Base-by-base conservation (phyloP, 2,329 filamentous ascomycete species). In the Xenoacremonium recifei region DNA sequence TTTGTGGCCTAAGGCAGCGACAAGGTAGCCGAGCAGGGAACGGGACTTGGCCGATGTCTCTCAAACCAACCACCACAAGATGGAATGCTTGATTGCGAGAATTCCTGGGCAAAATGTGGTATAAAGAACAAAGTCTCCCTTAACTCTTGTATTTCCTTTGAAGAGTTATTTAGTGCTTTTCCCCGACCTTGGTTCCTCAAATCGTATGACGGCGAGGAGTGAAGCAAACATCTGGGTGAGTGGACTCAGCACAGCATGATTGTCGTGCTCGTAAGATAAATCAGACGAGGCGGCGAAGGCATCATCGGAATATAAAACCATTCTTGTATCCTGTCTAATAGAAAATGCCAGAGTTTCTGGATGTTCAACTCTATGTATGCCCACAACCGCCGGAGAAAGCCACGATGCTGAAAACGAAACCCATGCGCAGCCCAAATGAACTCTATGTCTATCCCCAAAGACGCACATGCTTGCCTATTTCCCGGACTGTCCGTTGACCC, bases 401-500 rank as follows among this genome's bases (percentile, higher is more conserved):
- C 23, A 31, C 13, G 23, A 31, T 35, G 37, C 37, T 45, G n/a
- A 44, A 16, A 30, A 35, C 32, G 27, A 23, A 39, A 32, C 39
- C 11, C 25, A 40, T 37, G 35, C 37, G 29, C 20, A 21, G 39
- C 37, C 32, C 33, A 21, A 44, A 35, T 40, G 35, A 35, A 31
- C 47, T 56, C 37, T 54, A 40, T 46, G 37, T 49, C 48, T 51
- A 20, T 31, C 34, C 37, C 32, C 21, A 39, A 37, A 35, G 38
- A 44, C 34, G 19, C 25, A 15, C 21, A 25, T 11, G 15, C 7
- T 13, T 9, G 11, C 21, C 11, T 13, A 11, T 12, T 19, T 29
- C 16, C 32, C 39, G 11, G 25, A 30, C 13, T 31, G 19, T 15
- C 71, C 77, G 65, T 83, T 84, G 39, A 82, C 63, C 64, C 71